phyloP scores from a whole-genome alignment of 179 eudicot species.

The Monotropa hypopitys region DNA sequence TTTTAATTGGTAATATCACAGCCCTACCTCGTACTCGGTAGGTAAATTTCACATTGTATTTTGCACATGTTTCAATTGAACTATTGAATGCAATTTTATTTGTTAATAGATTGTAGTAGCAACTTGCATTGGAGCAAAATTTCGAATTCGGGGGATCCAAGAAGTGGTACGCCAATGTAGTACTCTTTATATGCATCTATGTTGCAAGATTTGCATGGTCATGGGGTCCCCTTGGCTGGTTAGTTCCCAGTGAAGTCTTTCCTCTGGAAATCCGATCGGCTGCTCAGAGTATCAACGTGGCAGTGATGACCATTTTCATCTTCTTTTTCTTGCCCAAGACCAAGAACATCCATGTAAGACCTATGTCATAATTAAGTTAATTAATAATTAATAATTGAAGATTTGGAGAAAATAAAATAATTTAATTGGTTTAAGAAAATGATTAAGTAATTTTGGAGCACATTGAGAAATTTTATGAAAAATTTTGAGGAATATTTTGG shows the following conservation, averaged over 20 bases:
- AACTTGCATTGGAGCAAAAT: conserved; percentile 18
- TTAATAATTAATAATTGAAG: no score
- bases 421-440: no score
- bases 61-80: neutral
- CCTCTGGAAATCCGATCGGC: conserved; percentile 22
- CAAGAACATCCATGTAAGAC: conserved; percentile 20
- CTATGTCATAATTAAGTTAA: no score
- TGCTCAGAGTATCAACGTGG: conserved; percentile 21
- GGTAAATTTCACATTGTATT: no score
- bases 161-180: conserved; percentile 22
- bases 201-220: conserved; percentile 25
- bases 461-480: no score
- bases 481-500: no score
- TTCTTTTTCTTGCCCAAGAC: conserved; percentile 25
- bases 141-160: conserved; percentile 13
- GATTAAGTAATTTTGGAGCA: no score
- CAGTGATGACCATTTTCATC: conserved; percentile 16
- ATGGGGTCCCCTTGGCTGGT: conserved; percentile 28
- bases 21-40: no score
- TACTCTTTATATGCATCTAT: conserved; percentile 23
- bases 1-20: no score
- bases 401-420: no score
- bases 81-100: neutral
- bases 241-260: conserved; percentile 26
- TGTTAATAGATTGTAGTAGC: conserved; percentile 12